Evolutionary conservation across 2,329 filamentous ascomycete genomes (phyloP), one percentile per base, ranked within the genome.

Genomic region (Septoria petroselini): DNA sequence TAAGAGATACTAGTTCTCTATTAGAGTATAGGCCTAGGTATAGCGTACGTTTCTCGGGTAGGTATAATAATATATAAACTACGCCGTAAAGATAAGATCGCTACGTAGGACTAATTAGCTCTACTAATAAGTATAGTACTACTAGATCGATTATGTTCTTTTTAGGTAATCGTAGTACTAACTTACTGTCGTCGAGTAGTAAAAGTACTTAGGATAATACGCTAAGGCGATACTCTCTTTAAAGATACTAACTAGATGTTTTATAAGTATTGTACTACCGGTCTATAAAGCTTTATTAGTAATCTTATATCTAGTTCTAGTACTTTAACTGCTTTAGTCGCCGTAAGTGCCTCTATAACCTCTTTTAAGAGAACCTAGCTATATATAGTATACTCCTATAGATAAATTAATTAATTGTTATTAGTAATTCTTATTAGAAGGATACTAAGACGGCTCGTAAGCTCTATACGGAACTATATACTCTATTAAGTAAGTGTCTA

Each of bases 241-340:
- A 37, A 37, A 37, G 7, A 37, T 37, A 17, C 33, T 37, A 17
- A 14, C 15, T 8, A 37, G 33, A 15, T 37, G 14, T 37, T 37
- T 37, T 37, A 17, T 17, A 37, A 37, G 33, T 7, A 37, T 7
- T 17, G 14, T 17, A 37, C 33, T 37, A 37, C 33, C 14, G 14
- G 33, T 14, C 14, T 37, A 17, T 30, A 41, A 17, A 41, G 39
- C 39, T 41, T 41, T 41, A 30, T 41, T 41, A 14, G 21, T 30
- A 30, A 41, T 41, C 14, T 29, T 30, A 30, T 41, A n/a, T n/a
- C 39, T 30, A 30, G 23, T 41, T 21, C 39, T 41, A 30, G 39
- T 41, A 30, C 39, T 29, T 41, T 41, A 4, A 41, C 19, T 14
- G 21, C 39, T 29, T 41, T 41, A 17, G 33, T 37, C 7, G 33